Conservation (phyloP, 768 basidiomycete species). For the Tephrocybe sp. region DNA sequence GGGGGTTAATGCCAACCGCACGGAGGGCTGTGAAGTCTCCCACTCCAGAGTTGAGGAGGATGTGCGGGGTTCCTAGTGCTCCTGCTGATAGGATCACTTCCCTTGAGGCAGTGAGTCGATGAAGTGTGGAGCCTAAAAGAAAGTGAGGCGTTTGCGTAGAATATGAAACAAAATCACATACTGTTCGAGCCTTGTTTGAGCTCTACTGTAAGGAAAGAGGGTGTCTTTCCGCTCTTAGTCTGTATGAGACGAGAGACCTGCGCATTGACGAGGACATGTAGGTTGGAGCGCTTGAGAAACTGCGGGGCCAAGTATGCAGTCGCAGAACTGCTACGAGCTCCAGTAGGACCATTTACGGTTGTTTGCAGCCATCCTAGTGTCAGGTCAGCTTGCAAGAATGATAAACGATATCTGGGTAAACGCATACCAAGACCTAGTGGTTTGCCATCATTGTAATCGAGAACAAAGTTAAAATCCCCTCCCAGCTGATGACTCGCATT, state of each 20-base stretch:
- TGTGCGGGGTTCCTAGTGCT: slow-evolving; percentile 26
- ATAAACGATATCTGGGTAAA: not conserved
- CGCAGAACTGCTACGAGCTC: slow-evolving; percentile 28
- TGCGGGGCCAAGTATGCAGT: slow-evolving; percentile 30
- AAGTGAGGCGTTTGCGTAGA: not conserved
- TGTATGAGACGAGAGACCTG: slow-evolving; percentile 22
- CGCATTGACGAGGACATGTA: slow-evolving; percentile 27
- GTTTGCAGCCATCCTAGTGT: slow-evolving; percentile 12
- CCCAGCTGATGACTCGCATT: slow-evolving; percentile 16
- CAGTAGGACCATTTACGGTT: slow-evolving; percentile 19
- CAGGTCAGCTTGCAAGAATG: not conserved
- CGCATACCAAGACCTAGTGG: slow-evolving; percentile 28
- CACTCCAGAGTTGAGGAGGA: slow-evolving; percentile 20
- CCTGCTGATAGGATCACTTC: slow-evolving; percentile 32
- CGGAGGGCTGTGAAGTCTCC: slow-evolving; percentile 11
- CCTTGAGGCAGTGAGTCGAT: slow-evolving; percentile 20
- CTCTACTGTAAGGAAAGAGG: slow-evolving; percentile 13
- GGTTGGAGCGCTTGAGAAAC: slow-evolving; percentile 25
- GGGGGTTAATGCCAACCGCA: slow-evolving; percentile 10
- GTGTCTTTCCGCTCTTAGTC: slow-evolving; percentile 7
- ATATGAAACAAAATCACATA: too few relatives aligned
- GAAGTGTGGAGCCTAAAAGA: not conserved
- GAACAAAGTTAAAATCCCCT: slow-evolving; percentile 27
- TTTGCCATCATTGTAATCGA: slow-evolving; percentile 31
- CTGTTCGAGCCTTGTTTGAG: slow-evolving; percentile 5